Conservation (phyloP, 306 rosid species). For the cucumber (Cucumis sativus) region Cucumber_9930_V3 NC_026660.2:29501-30000, state of each 20-base stretch:
- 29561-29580: background rate
- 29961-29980: slow-evolving; percentile 62
- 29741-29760: background rate
- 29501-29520: background rate
- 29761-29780: background rate
- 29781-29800: slow-evolving; percentile 24
- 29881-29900: slow-evolving; percentile 77
- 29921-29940: slow-evolving; percentile 85
- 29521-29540: no score
- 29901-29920: slow-evolving; percentile 75
- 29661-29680: background rate
- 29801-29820: slow-evolving; percentile 88
- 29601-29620: no score
- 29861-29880: slow-evolving; percentile 95
- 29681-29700: background rate
- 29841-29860: slow-evolving; percentile 79
- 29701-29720: background rate
- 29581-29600: no score
- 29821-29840: slow-evolving; percentile 87
- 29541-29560: background rate
- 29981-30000: slow-evolving; percentile 6
- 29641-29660: no score
- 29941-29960: slow-evolving; percentile 89
- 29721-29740: background rate
- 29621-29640: background rate